Base-by-base conservation (phyloP, 352 stramenopile genomes). In the Phytophthora chlamydospora region DNA sequence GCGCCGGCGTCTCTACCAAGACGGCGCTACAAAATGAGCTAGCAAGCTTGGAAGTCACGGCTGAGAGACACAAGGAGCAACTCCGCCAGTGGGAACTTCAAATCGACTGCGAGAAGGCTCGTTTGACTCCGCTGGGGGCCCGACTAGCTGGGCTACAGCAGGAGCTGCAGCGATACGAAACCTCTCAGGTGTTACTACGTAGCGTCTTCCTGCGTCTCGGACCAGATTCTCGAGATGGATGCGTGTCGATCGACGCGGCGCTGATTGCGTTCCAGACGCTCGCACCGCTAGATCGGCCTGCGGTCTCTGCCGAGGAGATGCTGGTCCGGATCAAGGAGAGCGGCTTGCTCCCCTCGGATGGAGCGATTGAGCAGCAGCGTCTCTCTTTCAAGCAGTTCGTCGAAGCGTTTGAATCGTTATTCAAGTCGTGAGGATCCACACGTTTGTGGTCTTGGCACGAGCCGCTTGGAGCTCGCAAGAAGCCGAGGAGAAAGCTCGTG, bases 91-190 rank as follows among this genome's bases (percentile, higher is more conserved):
- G 74, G 73, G 52, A 64, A 24, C 68, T 88, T 3, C 63, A 52
- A 13, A 70, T 73, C 14, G 77, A 87, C 27, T 83, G 76, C 10
- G 75, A 88, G 48, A 73, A 76, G 21, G 79, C 79, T 5, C 63
- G 70, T 8, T 42, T 87, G 10, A 33, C 55, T 5, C 81, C 79
- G 1, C 24, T 91, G 39, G 56, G 75, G 14, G 47, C 58, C 0
- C 79, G 81, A 7, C 43, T 81, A 6, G 39, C 32, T 9, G 48
- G 58, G 63, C 56, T 78, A 0, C 70, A 71, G 11, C 34, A 49
- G 19, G 65, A 78, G n/a, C 24, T 78, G 27, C 29, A 39, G 12
- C 38, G 42, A 10, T 65, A 72, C 5, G 32, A 71, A 49, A 40
- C 63, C 34, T 61, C 50, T 16, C 64, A 71, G 2, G 62, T 73